These are phyloP conservation scores for Elsinoe perseae DNA, from an alignment of 2,329 filamentous ascomycete genomes.

Conservation along the genomic window DNA sequence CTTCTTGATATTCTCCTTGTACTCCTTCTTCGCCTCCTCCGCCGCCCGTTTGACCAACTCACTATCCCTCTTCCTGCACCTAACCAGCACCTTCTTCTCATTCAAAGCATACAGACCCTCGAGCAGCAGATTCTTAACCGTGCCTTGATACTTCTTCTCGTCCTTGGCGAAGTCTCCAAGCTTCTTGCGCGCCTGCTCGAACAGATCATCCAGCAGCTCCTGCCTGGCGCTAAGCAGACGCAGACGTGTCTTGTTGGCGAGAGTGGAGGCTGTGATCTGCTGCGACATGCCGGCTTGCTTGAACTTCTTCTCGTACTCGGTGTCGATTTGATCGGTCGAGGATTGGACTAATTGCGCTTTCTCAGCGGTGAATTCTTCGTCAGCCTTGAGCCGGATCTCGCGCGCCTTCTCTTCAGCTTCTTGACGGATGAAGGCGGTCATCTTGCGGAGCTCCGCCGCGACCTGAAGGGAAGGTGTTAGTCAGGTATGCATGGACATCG, in stretches of 20 bases:
- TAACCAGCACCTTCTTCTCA: conserved; percentile 68
- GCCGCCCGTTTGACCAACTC: conserved; percentile 70
- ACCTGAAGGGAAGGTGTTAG: conserved; percentile 51
- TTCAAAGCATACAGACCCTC: conserved; percentile 84
- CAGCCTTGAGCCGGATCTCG: conserved; percentile 96
- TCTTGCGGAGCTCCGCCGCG: conserved; percentile 97
- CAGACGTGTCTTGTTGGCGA: conserved; percentile 92
- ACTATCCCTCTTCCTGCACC: conserved; percentile 71
- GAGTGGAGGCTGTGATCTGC: conserved; percentile 94
- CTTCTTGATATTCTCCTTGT: conserved; percentile 64
- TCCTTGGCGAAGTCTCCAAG: conserved; percentile 60
- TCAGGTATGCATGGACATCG: background rate
- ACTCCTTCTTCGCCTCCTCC: conserved; percentile 68
- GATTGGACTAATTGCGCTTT: conserved; percentile 97
- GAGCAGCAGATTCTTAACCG: conserved; percentile 73
- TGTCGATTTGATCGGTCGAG: conserved; percentile 88
- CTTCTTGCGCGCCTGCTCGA: conserved; percentile 69
- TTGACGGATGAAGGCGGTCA: conserved; percentile 99
- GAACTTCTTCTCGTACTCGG: conserved; percentile 95
- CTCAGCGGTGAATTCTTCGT: conserved; percentile 98
- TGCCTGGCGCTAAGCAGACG: conserved; percentile 80
- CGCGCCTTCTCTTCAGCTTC: conserved; percentile 94
- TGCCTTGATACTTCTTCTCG: conserved; percentile 63
- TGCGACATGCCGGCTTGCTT: conserved; percentile 97
- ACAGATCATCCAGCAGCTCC: conserved; percentile 83